Evolutionary conservation across 1,284 basidiomycete genomes (phyloP).

Genomic region (Mycena citricolor): DNA sequence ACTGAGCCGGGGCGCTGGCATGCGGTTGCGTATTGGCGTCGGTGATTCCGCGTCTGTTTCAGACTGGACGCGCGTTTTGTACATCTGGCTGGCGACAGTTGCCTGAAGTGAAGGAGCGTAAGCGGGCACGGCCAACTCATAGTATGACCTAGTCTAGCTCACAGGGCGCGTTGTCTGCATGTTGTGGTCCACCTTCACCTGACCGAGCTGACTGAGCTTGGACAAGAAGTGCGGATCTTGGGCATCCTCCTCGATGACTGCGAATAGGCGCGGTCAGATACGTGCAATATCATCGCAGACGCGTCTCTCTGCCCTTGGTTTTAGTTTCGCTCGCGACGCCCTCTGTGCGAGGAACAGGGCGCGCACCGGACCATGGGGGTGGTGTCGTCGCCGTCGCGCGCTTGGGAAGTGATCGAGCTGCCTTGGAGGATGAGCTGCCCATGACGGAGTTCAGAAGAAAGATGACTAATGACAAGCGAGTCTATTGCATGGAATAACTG

Average conservation of each 20-base stretch:
- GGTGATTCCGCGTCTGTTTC: constrained; percentile 52
- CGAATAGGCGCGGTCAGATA: background rate
- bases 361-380: constrained; percentile 55
- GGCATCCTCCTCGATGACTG: constrained; percentile 69
- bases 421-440: constrained; percentile 72
- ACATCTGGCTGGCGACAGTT: constrained; percentile 43
- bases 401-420: constrained; percentile 61
- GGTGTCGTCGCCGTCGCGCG: constrained; percentile 31
- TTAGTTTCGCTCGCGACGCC: constrained; percentile 51
- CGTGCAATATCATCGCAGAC: too few species aligned
- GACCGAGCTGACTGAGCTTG: constrained; percentile 70
- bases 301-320: constrained; percentile 42
- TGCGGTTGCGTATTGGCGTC: constrained; percentile 41
- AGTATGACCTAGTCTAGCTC: constrained; percentile 26
- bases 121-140: background rate
- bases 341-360: constrained; percentile 40
- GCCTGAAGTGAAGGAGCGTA: constrained; percentile 26
- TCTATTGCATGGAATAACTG: constrained; percentile 20
- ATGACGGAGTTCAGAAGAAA: constrained; percentile 38
- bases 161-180: constrained; percentile 58
- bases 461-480: background rate
- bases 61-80: constrained; percentile 52
- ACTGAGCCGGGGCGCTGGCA: constrained; percentile 57
- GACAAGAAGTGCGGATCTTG: constrained; percentile 75
- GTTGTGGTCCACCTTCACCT: constrained; percentile 70